Conservation (phyloP, 1,284 basidiomycete genomes). For the Fistulinella staudtii region DNA sequence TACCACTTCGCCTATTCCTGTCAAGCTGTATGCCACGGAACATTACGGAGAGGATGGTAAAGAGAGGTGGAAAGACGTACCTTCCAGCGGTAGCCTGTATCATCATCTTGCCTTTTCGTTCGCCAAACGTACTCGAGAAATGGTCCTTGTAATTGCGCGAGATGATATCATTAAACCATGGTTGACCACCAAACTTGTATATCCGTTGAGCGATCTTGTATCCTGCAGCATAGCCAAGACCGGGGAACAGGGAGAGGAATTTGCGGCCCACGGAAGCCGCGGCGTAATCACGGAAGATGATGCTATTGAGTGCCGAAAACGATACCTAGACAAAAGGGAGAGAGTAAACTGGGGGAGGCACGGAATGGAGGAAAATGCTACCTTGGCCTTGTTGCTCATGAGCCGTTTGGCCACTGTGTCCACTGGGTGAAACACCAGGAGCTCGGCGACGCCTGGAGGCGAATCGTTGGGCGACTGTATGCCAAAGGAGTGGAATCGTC, state of each 20-base stretch:
- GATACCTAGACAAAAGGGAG: constrained; percentile 49
- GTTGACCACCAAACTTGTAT: constrained; percentile 99
- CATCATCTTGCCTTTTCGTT: constrained; percentile 93
- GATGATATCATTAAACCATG: constrained; percentile 94
- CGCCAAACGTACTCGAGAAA: constrained; percentile 88
- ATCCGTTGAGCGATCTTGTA: constrained; percentile 94
- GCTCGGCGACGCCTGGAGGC: constrained; percentile 82
- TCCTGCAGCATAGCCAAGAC: constrained; percentile 95
- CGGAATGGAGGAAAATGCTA: constrained; percentile 22
- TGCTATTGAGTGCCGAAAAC: constrained; percentile 55
- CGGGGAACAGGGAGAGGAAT: constrained; percentile 92
- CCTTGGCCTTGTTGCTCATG: constrained; percentile 94
- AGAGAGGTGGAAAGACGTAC: constrained; percentile 39
- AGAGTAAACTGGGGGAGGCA: not conserved
- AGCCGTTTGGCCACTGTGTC: constrained; percentile 97
- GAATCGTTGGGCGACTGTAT: constrained; percentile 1
- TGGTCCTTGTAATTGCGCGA: constrained; percentile 68
- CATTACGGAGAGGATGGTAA: not conserved
- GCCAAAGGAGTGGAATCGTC: not conserved
- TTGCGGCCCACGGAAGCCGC: constrained; percentile 66
- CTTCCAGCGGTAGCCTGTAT: constrained; percentile 94
- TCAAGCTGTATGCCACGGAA: constrained; percentile 58
- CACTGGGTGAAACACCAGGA: constrained; percentile 87
- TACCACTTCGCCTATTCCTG: constrained; percentile 96
- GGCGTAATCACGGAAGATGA: constrained; percentile 89